A percentile compares a stretch with the other conserved stretches of the same genome.
phyloP scores from a whole-genome alignment of 208 protist genomes.

The Leishmania amazonensis region DNA sequence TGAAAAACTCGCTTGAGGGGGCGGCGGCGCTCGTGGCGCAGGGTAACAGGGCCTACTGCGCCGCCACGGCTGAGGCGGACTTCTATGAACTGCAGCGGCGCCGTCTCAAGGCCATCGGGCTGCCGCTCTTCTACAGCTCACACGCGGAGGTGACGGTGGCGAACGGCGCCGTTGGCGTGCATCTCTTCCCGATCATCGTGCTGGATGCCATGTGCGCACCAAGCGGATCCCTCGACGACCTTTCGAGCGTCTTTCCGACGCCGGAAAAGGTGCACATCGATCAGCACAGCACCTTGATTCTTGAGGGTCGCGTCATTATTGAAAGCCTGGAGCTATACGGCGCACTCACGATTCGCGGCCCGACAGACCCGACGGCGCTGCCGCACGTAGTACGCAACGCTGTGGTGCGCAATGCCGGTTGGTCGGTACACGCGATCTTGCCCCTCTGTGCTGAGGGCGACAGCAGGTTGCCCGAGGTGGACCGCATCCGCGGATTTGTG shows the following conservation, averaged over 20 bases:
- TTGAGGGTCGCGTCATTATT: slow-evolving; percentile 75
- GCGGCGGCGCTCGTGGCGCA: slow-evolving; percentile 47
- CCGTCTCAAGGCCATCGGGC: slow-evolving; percentile 58
- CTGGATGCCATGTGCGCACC: slow-evolving; percentile 28
- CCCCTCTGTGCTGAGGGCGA: slow-evolving; percentile 4
- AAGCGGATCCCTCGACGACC: slow-evolving; percentile 32
- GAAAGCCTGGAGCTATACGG: slow-evolving; percentile 75
- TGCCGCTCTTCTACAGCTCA: slow-evolving; percentile 35
- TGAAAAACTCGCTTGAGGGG: slow-evolving; percentile 84
- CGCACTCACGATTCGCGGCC: slow-evolving; percentile 61
- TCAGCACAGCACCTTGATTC: slow-evolving; percentile 62
- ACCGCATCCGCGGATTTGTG: slow-evolving; percentile 83
- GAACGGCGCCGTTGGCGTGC: slow-evolving; percentile 14
- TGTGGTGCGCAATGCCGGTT: slow-evolving; percentile 55
- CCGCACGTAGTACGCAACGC: slow-evolving; percentile 53
- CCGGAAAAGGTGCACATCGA: slow-evolving; percentile 60
- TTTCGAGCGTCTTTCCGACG: slow-evolving; percentile 52
- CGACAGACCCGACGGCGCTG: slow-evolving; percentile 21
- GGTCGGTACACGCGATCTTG: slow-evolving; percentile 39
- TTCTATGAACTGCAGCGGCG: slow-evolving; percentile 71
- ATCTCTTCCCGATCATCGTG: slow-evolving; percentile 54
- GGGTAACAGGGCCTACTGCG: slow-evolving; percentile 58
- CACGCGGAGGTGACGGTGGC: slow-evolving; percentile 28
- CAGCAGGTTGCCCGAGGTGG: slow-evolving; percentile 33
- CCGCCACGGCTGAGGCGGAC: slow-evolving; percentile 70